These are phyloP conservation scores for Linanthus parryae DNA, from an alignment of 148 eudicot genomes.

Conservation along the genomic window DNA sequence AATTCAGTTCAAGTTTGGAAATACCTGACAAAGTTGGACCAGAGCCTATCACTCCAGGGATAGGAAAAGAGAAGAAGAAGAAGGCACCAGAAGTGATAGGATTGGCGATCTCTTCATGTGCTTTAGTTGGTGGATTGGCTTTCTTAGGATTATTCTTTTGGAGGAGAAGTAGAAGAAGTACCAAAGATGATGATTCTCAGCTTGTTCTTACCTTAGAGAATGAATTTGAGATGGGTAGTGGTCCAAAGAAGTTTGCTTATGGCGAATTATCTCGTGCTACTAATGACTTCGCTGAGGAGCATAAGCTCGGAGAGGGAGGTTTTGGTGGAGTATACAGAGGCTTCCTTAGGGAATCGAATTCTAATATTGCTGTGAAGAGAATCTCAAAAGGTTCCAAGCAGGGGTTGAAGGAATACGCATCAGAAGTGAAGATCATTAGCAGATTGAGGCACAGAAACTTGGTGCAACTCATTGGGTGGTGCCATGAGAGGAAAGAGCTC, in stretches of 20 bases:
- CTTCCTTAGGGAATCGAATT: slow-evolving; percentile 9
- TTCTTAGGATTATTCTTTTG: slow-evolving; percentile 2
- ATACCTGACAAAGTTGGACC: not conserved
- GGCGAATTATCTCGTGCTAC: slow-evolving; percentile 19
- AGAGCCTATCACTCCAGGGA: not conserved
- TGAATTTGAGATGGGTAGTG: slow-evolving; percentile 22
- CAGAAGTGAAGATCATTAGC: slow-evolving; percentile 17
- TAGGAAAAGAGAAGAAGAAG: too few relatives aligned
- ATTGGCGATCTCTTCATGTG: not conserved
- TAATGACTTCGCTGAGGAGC: slow-evolving; percentile 19
- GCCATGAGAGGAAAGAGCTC: slow-evolving; percentile 14
- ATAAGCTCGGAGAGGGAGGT: slow-evolving; percentile 37
- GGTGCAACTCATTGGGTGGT: slow-evolving; percentile 22
- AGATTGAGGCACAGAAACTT: slow-evolving; percentile 16
- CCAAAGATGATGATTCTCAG: not conserved
- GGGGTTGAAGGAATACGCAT: slow-evolving; percentile 15
- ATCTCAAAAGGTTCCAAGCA: slow-evolving; percentile 14
- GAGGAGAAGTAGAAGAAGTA: not conserved
- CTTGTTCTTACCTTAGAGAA: slow-evolving; percentile 7
- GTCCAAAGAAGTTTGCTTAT: slow-evolving; percentile 30
- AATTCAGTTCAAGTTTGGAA: slow-evolving; percentile 15
- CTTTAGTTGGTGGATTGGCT: slow-evolving; percentile 3
- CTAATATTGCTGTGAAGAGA: slow-evolving; percentile 16
- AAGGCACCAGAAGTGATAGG: slow-evolving; percentile 2
- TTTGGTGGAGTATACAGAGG: slow-evolving; percentile 21